Evolutionary conservation across 805 yeast genomes (phyloP).

Genomic region (Wickerhamiella bombiphila): DNA sequence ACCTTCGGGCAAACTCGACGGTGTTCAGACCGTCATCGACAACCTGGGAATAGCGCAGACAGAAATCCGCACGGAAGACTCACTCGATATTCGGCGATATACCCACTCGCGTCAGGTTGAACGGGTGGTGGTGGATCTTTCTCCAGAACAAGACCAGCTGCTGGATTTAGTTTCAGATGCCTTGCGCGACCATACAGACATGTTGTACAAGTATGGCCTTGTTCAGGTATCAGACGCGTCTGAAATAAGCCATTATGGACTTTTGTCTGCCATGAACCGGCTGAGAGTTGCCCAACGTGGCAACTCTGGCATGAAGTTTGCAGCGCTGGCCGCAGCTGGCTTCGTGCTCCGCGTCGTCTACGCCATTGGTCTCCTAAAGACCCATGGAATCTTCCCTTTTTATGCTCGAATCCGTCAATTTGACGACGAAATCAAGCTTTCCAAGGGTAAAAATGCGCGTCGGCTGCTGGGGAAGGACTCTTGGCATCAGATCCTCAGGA

Average conservation of each 20-base stretch:
- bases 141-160: slow-evolving; percentile 41
- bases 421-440: slow-evolving; percentile 22
- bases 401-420: slow-evolving; percentile 45
- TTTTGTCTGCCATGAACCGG: slow-evolving; percentile 52
- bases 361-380: slow-evolving; percentile 34
- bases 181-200: slow-evolving; percentile 46
- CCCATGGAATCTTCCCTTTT: slow-evolving; percentile 74
- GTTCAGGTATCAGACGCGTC: slow-evolving; percentile 54
- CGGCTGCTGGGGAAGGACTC: slow-evolving; percentile 42
- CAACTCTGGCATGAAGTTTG: slow-evolving; percentile 15
- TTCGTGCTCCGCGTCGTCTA: slow-evolving; percentile 58
- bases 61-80: slow-evolving; percentile 75
- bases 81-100: slow-evolving; percentile 65
- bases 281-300: slow-evolving; percentile 14
- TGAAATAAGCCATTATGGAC: slow-evolving; percentile 21
- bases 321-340: slow-evolving; percentile 29
- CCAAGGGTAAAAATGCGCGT: slow-evolving; percentile 33
- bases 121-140: slow-evolving; percentile 39
- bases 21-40: slow-evolving; percentile 71
- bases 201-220: slow-evolving; percentile 49
- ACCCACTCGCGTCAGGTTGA: slow-evolving; percentile 55
- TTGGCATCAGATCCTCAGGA: slow-evolving; percentile 31
- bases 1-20: slow-evolving; percentile 77
- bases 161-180: slow-evolving; percentile 46
- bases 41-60: slow-evolving; percentile 60